These are phyloP conservation scores for Colletotrichum sojae DNA, from an alignment of 2,329 filamentous ascomycete species.

Conservation along the genomic window DNA sequence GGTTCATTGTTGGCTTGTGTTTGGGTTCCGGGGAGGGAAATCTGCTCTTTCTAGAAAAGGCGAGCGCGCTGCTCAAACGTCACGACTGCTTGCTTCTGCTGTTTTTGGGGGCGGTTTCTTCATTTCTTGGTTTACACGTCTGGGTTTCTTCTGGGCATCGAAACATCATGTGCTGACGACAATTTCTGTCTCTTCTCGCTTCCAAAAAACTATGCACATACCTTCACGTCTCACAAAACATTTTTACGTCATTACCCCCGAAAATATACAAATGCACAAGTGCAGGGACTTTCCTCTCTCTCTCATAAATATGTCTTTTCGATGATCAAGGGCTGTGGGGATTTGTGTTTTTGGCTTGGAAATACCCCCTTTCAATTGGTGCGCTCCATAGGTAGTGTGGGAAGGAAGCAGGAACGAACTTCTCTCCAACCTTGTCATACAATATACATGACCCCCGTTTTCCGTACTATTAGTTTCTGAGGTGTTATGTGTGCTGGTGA, in stretches of 20 bases:
- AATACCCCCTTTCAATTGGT: slow-evolving; percentile 8
- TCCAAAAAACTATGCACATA: slow-evolving; percentile 26
- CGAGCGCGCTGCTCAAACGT: slow-evolving; percentile 39
- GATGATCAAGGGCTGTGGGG: background rate
- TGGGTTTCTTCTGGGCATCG: background rate
- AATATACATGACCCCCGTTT: background rate
- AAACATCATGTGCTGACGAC: slow-evolving; percentile 16
- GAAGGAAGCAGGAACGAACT: background rate
- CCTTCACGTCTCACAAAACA: background rate
- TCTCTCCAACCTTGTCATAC: background rate
- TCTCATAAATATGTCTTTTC: background rate
- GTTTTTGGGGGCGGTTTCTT: slow-evolving; percentile 9
- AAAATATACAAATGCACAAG: background rate
- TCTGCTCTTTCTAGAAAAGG: slow-evolving; percentile 27
- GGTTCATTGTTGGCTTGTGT: background rate
- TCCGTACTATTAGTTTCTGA: no score
- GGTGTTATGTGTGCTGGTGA: background rate
- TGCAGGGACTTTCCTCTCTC: background rate
- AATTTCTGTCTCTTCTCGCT: slow-evolving; percentile 5
- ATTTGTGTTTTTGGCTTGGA: slow-evolving; percentile 8
- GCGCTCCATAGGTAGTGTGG: background rate
- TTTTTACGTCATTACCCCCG: background rate
- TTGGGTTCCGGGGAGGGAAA: slow-evolving; percentile 9
- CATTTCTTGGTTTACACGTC: slow-evolving; percentile 8
- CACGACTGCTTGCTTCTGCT: slow-evolving; percentile 15